These are phyloP conservation scores for Gamsiella multidivaricata DNA, from an alignment of 192 early-diverging fungal species.

Conservation along the genomic window DNA sequence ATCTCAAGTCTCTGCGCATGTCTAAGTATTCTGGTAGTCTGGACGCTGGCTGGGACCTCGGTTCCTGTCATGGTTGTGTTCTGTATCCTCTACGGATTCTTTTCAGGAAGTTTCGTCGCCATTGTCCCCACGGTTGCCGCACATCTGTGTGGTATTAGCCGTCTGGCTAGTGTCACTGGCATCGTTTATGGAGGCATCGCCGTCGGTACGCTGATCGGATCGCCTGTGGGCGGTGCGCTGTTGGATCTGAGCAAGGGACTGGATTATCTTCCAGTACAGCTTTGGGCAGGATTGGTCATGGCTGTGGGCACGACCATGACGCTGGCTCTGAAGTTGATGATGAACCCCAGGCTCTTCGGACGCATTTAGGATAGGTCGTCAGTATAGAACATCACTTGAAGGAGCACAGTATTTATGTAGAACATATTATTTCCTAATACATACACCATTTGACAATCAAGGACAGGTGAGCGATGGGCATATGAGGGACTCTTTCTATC, in stretches of 20 bases:
- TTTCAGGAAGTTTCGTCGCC: constrained; percentile 65
- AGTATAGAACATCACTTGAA: not conserved
- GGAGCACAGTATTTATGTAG: too few relatives aligned
- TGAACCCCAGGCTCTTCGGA: constrained; percentile 34
- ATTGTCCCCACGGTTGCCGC: constrained; percentile 67
- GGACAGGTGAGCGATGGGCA: too few relatives aligned
- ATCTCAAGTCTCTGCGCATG: constrained; percentile 57
- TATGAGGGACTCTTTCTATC: too few relatives aligned
- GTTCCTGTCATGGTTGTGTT: constrained; percentile 53
- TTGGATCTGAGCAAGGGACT: constrained; percentile 50
- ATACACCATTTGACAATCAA: too few relatives aligned
- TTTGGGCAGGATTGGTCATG: constrained; percentile 41
- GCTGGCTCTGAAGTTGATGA: constrained; percentile 29
- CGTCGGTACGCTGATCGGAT: constrained; percentile 61
- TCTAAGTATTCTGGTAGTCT: constrained; percentile 60
- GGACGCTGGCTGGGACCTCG: constrained; percentile 62
- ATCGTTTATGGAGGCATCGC: constrained; percentile 64
- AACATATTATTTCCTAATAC: too few relatives aligned
- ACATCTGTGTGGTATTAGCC: constrained; percentile 61
- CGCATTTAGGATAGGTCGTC: constrained; percentile 18
- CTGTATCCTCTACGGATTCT: constrained; percentile 64
- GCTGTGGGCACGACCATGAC: constrained; percentile 14
- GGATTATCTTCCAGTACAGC: constrained; percentile 28
- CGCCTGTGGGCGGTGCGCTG: constrained; percentile 61
- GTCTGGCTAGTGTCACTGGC: constrained; percentile 66